Base-by-base conservation (phyloP, 2,329 filamentous ascomycete species). In the Diaporthe eres region DNA sequence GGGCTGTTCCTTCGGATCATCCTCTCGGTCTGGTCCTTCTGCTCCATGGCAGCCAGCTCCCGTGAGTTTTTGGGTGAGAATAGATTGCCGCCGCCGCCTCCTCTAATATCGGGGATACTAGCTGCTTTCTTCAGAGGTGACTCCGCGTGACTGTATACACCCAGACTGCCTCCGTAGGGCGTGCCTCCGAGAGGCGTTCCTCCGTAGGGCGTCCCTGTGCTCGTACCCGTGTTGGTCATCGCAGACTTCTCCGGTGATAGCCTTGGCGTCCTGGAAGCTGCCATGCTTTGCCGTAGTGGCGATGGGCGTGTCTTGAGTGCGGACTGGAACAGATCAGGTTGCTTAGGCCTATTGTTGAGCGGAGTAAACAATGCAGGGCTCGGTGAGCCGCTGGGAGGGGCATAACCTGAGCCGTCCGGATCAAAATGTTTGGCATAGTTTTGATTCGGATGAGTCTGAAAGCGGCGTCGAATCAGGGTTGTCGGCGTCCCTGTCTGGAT, bases 81-180 rank as follows among this genome's bases (percentile, higher is more conserved):
- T 34, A 84, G 84, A 13, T 81, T 84, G 19, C 79, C 81, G 79
- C 80, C 49, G 79, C 80, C 49, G 79, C 80, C 65, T 31, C 65
- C 84, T 79, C 87, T 86, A 58, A 91, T 86, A 74, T 94, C 84
- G 84, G 91, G 84, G 86, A 94, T 79, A 87, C 91, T 91, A 19
- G 87, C 87, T 2, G 94, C 89, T 82, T 98, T 98, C 80, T 95
- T 93, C 17, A 98, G 84, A 0, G 96, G 96, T 15, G 95, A 98
- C 55, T 93, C 94, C 8, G 92, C 92, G 82, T 98, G 95, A 8
- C 90, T 93, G 83, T 92, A 95, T 1, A 97, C 89, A 19, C 96
- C 95, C 68, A 98, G 86, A 81, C 90, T 96, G 3, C 96, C 95
- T 22, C 95, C 95, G 81, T 86, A 86, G 75, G 82, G 82, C 9